phyloP scores from a whole-genome alignment of 306 rosid species.

The Amphicarpaea edgeworthii region DNA sequence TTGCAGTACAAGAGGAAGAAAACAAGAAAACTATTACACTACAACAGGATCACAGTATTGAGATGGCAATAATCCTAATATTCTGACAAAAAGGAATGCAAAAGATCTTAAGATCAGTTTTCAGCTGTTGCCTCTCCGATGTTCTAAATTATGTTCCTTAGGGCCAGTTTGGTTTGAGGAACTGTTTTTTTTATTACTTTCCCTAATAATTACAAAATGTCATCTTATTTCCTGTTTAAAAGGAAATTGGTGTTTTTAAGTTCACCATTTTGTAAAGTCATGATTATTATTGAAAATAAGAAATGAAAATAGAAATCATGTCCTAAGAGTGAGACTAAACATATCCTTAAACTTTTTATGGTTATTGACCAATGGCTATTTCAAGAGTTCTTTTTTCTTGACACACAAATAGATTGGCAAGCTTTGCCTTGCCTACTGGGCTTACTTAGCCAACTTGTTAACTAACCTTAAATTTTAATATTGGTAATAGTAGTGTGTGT shows the following conservation, averaged over 20 bases:
- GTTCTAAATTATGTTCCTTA: too few relatives aligned
- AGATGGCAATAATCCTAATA: constrained; percentile 33
- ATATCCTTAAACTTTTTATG: background rate
- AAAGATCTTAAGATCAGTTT: too few relatives aligned
- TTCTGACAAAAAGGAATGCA: constrained; percentile 25
- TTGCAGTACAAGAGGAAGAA: constrained; percentile 27
- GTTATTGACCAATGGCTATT: background rate
- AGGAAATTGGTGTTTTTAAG: background rate
- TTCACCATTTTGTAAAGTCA: background rate
- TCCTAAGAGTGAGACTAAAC: too few relatives aligned
- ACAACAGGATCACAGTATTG: constrained; percentile 25
- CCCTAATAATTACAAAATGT: background rate
- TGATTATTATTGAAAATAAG: background rate
- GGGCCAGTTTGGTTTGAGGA: background rate
- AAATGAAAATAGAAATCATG: background rate
- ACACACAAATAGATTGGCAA: constrained; percentile 7
- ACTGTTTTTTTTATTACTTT: background rate
- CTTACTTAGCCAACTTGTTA: background rate
- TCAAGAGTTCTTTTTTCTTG: constrained; percentile 8
- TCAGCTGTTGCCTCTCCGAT: too few relatives aligned
- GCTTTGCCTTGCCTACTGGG: background rate
- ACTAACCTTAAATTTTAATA: constrained; percentile 3
- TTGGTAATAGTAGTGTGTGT: background rate
- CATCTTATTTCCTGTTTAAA: background rate
- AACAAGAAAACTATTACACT: constrained; percentile 36